Evolutionary conservation across 2,329 filamentous ascomycete species (phyloP).

Genomic region (Fusarium udum): DNA sequence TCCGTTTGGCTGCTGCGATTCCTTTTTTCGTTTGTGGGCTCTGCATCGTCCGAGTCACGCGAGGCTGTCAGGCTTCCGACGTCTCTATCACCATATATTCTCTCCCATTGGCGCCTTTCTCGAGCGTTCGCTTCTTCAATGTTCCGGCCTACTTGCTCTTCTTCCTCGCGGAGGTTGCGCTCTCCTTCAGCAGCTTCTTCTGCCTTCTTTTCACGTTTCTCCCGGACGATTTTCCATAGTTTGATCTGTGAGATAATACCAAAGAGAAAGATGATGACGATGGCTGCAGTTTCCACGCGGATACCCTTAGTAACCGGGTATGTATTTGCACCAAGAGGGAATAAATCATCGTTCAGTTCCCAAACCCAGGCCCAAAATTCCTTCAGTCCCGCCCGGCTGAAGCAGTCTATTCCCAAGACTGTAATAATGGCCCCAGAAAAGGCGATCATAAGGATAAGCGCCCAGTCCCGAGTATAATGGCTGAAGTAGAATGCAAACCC

Average conservation of each 20-base stretch:
- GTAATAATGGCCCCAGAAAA: constrained; percentile 83
- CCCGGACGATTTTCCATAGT: constrained; percentile 83
- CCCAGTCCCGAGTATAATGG: constrained; percentile 79
- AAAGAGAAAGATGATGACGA: constrained; percentile 76
- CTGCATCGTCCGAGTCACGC: constrained; percentile 62
- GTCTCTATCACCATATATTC: constrained; percentile 73
- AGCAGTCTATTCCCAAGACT: constrained; percentile 89
- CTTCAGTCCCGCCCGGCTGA: constrained; percentile 87
- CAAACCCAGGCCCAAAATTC: constrained; percentile 97
- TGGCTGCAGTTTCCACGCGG: constrained; percentile 81
- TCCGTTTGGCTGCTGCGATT: constrained; percentile 48
- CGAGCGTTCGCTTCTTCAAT: constrained; percentile 69
- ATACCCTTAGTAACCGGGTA: constrained; percentile 91
- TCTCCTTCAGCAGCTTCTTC: constrained; percentile 60
- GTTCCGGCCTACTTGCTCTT: constrained; percentile 75
- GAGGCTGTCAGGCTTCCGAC: constrained; percentile 48
- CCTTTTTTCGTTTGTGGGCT: constrained; percentile 59
- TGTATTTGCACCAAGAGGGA: constrained; percentile 77
- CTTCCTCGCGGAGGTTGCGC: constrained; percentile 67
- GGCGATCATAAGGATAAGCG: constrained; percentile 77
- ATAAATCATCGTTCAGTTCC: constrained; percentile 80
- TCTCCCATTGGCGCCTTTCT: constrained; percentile 79
- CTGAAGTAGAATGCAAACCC: constrained; percentile 81
- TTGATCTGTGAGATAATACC: constrained; percentile 87
- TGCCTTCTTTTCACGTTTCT: constrained; percentile 64